phyloP scores from a whole-genome alignment of 2,329 filamentous ascomycete species.

The Calonectria hawksworthii region DNA sequence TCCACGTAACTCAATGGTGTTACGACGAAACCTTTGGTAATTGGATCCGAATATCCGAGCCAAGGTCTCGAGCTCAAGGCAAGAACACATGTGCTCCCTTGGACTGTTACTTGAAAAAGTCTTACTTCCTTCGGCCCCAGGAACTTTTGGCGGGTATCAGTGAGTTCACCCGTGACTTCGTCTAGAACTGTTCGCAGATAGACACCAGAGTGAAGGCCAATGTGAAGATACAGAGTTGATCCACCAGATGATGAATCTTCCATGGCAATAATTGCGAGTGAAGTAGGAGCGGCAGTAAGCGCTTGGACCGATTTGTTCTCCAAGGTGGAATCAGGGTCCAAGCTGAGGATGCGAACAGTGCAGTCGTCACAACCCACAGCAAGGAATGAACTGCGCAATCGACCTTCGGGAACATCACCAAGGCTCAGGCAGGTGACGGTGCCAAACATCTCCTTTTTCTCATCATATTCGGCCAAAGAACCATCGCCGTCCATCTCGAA shows the following conservation, averaged over 20 bases:
- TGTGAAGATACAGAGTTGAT: constrained; percentile 92
- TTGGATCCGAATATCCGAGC: constrained; percentile 92
- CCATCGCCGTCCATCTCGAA: constrained; percentile 98
- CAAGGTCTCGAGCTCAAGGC: constrained; percentile 95
- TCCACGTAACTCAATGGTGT: constrained; percentile 91
- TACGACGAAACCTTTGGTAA: constrained; percentile 89
- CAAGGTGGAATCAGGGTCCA: constrained; percentile 90
- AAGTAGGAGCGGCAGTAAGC: constrained; percentile 89
- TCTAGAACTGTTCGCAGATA: constrained; percentile 96
- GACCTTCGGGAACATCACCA: constrained; percentile 91
- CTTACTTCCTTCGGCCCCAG: constrained; percentile 91
- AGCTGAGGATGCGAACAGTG: constrained; percentile 91
- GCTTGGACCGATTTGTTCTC: constrained; percentile 97
- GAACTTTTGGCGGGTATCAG: constrained; percentile 95
- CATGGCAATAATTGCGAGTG: constrained; percentile 94
- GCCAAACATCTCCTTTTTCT: constrained; percentile 94
- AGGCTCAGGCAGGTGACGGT: constrained; percentile 96
- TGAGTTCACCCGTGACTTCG: constrained; percentile 94
- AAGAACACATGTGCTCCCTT: constrained; percentile 86
- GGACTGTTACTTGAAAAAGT: constrained; percentile 90
- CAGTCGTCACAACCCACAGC: constrained; percentile 98
- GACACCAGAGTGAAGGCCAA: constrained; percentile 94
- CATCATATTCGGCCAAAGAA: constrained; percentile 91
- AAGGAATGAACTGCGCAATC: constrained; percentile 89
- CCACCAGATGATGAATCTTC: constrained; percentile 91